Percentiles rank a stretch among this genome's conserved stretches.
phyloP scores from a whole-genome alignment of 164 flowering plant genomes.

The Dillenia turbinata region DNA sequence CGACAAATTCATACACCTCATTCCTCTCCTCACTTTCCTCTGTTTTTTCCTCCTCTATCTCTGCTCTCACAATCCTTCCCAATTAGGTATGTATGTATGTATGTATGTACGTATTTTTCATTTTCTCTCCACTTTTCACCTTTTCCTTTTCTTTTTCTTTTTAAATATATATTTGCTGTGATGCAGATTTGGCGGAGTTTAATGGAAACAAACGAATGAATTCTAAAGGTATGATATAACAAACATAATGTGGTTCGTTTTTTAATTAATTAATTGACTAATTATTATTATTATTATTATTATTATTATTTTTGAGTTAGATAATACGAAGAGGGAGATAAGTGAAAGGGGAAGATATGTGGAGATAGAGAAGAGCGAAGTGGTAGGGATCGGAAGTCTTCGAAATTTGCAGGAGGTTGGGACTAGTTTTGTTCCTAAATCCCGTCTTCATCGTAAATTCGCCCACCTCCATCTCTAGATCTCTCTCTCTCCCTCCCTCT shows the following conservation, averaged over 20 bases:
- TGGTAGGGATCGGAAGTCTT: slow-evolving; percentile 34
- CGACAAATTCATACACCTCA: slow-evolving; percentile 52
- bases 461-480: neutral
- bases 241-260: neutral
- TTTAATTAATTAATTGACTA: neutral
- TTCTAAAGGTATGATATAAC: slow-evolving; percentile 35
- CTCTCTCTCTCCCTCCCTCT: neutral
- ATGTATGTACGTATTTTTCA: neutral
- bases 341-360: slow-evolving; percentile 15
- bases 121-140: neutral
- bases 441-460: slow-evolving; percentile 31
- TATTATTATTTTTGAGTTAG: neutral
- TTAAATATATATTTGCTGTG: neutral
- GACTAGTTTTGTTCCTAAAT: slow-evolving; percentile 5
- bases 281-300: neutral
- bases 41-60: slow-evolving; percentile 70
- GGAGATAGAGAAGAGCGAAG: slow-evolving; percentile 25
- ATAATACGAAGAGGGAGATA: slow-evolving; percentile 12
- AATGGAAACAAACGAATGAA: slow-evolving; percentile 24
- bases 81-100: slow-evolving; percentile 30
- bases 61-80: slow-evolving; percentile 60
- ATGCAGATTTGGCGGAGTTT: slow-evolving; percentile 42
- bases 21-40: slow-evolving; percentile 55
- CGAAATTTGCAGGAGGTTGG: slow-evolving; percentile 36
- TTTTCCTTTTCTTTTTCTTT: neutral